Evolutionary conservation across 495 filamentous ascomycete species (phyloP).

Genomic region (Cairneyella variabilis): DNA sequence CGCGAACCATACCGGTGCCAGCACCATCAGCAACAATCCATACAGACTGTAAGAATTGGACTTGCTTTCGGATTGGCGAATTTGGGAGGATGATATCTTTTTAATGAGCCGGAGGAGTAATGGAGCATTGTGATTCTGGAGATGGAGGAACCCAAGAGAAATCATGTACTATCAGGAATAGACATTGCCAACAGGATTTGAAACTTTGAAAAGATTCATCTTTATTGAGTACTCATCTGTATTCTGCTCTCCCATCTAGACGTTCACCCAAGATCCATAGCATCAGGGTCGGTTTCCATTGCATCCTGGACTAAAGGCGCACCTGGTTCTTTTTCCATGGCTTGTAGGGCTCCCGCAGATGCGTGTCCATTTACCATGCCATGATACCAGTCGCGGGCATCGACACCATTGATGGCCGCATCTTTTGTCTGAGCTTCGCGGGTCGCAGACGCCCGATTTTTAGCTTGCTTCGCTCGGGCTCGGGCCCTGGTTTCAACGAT

Average conservation of each 20-base stretch:
- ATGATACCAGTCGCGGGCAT: conserved; percentile 13
- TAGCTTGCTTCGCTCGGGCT: conserved; percentile 37
- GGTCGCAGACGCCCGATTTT: conserved; percentile 4
- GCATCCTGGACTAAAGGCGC: not conserved
- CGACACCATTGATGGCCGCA: not conserved
- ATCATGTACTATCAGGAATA: conserved; percentile 26
- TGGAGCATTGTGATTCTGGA: conserved; percentile 8
- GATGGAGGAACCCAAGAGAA: not conserved
- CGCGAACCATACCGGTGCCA: conserved; percentile 17
- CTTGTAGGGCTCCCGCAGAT: not conserved
- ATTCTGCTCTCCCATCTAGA: conserved; percentile 4
- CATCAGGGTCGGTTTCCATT: conserved; percentile 51
- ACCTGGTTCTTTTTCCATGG: not conserved
- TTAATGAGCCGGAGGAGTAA: conserved; percentile 19
- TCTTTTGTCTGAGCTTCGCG: not conserved
- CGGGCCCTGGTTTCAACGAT: conserved; percentile 79
- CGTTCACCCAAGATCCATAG: conserved; percentile 65
- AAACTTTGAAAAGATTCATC: conserved; percentile 15
- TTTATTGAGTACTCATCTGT: conserved; percentile 19
- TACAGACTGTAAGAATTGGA: conserved; percentile 18
- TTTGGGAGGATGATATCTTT: conserved; percentile 8
- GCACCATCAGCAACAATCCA: conserved; percentile 26
- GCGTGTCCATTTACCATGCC: conserved; percentile 7
- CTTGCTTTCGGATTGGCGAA: not conserved
- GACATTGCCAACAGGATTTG: conserved; percentile 21